Percentiles rank a stretch among this genome's conserved stretches.
These are phyloP conservation scores for Plenodomus tracheiphilus DNA, from an alignment of 2,329 filamentous ascomycete genomes.

Conservation along the genomic window DNA sequence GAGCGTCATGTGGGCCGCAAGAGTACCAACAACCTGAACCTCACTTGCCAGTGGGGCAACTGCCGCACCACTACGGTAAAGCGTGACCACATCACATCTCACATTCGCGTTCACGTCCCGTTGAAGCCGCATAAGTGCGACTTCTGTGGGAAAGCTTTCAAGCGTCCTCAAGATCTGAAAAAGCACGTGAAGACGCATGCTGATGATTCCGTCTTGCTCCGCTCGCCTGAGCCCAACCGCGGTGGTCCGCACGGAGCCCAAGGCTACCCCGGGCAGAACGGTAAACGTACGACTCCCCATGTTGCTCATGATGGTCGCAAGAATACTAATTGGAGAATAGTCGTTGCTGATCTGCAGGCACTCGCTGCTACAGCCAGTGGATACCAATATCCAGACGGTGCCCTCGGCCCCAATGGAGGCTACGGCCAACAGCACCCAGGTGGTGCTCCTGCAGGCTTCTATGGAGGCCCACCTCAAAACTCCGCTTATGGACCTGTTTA, in stretches of 20 bases:
- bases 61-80: conserved; percentile 97
- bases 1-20: conserved; percentile 98
- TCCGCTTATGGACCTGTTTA: conserved; percentile 71
- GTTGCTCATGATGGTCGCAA: neutral
- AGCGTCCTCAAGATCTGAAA: conserved; percentile 97
- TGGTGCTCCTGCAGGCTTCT: conserved; percentile 51
- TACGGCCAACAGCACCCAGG: conserved; percentile 58
- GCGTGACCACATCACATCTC: conserved; percentile 98
- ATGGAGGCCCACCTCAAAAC: conserved; percentile 58
- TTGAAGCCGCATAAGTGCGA: conserved; percentile 99
- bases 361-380: conserved; percentile 54
- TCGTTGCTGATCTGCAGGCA: conserved; percentile 53
- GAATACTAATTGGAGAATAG: conserved; percentile 43
- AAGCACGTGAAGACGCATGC: conserved; percentile 99
- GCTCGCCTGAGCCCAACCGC: conserved; percentile 64
- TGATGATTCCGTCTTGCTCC: conserved; percentile 80
- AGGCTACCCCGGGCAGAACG: conserved; percentile 41
- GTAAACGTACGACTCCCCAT: conserved; percentile 46
- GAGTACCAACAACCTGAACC: conserved; percentile 96
- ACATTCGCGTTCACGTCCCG: conserved; percentile 98
- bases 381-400: conserved; percentile 52
- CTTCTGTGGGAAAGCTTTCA: conserved; percentile 98
- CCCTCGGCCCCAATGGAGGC: conserved; percentile 39
- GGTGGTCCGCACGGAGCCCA: conserved; percentile 42
- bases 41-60: conserved; percentile 96